Evolutionary conservation across 225 moss, liverwort and hornwort species (phyloP), one percentile per base, ranked within the genome.

Genomic region (Thuidium tamariscinum): DNA sequence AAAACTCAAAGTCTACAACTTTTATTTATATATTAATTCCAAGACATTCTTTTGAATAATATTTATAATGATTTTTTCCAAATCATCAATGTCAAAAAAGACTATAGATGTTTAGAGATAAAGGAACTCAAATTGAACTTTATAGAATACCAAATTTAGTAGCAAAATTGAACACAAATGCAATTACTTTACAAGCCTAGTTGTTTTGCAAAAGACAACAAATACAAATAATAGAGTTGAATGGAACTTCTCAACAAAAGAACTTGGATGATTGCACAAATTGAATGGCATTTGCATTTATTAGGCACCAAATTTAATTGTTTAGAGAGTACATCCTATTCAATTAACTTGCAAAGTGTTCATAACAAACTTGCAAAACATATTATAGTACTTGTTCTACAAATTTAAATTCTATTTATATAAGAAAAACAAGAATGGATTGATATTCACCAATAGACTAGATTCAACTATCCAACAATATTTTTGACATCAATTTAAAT

Each of bases 121-220:
- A n/a, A 23, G 0, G 14, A 41, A 69, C 2, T 25, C 25, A 15
- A 69, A 26, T 41, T 41, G 1, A 41, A 41, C 0, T 8, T 15
- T 14, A 25, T 5, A 8, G 15, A 8, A 3, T 14, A 25, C 14
- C 2, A 25, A 39, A 4, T 25, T 8, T 15, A 69, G 8, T 41
- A 41, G 25, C 1, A 21, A 69, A 41, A 69, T 14, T 1, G 1
- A 26, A 26, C 0, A 69, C 0, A 1, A 4, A 27, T 70, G 9
- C 5, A 42, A 70, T 41, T 42, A 41, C 0, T 25, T 41, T 42
- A 42, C 5, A 42, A n/a, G n/a, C 2, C 70, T 70, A 42, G 0
- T 42, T 71, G 5, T 27, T 27, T 16, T 16, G 1, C 0, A 1
- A 1, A 15, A 0, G 1, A 10, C 5, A 44, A 71, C 3, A 16